Conservation (phyloP, 257 asterid species). For the Solanum corneliomulleri region DNA sequence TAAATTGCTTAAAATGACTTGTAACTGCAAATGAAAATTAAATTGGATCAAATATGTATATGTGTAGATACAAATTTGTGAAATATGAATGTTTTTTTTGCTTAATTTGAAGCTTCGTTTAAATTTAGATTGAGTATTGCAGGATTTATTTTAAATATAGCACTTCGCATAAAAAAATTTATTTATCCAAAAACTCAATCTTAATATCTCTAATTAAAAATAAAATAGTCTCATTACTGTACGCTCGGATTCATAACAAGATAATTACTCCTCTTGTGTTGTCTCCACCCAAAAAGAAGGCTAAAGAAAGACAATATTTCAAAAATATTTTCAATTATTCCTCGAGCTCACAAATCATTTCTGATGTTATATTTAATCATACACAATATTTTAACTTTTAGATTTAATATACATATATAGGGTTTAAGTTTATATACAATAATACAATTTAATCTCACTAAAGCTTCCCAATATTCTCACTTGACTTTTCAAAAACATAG, state of each 20-base stretch:
- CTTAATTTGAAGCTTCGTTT: too few relatives aligned
- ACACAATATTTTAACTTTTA: neutral
- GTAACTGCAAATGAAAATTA: too few relatives aligned
- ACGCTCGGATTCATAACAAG: neutral
- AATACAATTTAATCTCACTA: neutral
- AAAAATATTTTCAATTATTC: neutral
- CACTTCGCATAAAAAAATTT: too few relatives aligned
- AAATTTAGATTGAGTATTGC: too few relatives aligned
- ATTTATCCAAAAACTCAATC: neutral
- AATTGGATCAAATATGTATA: neutral
- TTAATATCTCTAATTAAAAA: too few relatives aligned
- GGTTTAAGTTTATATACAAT: neutral
- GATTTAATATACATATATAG: neutral
- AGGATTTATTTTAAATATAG: fast-evolving
- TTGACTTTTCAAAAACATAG: neutral
- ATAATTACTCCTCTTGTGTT: neutral
- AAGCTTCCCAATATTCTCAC: neutral
- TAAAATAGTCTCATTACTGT: fast-evolving
- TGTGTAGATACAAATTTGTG: neutral
- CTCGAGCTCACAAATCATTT: neutral
- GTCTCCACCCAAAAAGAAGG: neutral
- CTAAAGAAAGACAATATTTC: neutral
- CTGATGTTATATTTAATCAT: neutral
- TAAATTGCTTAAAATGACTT: neutral
- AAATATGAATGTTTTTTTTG: too few relatives aligned